These are phyloP conservation scores for Lachancea kluyveri DNA, from an alignment of 805 yeast genomes.

Conservation along the genomic window DNA sequence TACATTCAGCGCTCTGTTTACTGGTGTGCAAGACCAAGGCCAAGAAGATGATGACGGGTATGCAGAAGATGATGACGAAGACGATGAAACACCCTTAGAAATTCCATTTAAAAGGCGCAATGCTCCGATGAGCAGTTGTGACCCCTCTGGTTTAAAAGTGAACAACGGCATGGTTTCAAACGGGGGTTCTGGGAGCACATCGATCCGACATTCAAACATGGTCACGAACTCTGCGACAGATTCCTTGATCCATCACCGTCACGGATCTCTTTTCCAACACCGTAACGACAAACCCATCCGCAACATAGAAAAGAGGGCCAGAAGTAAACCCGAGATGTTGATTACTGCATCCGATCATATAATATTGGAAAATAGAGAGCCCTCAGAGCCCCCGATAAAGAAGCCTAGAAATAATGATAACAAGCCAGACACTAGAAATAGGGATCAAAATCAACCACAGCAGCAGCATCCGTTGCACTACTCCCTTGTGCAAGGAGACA, in stretches of 20 bases:
- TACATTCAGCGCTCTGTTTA: constrained; percentile 3
- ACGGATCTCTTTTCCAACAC: constrained; percentile 6
- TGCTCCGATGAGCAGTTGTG: neutral
- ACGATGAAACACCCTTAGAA: constrained; percentile 21
- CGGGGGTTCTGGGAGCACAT: too few relatives aligned
- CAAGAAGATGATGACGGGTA: constrained; percentile 24
- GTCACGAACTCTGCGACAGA: neutral
- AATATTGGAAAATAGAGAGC: constrained; percentile 1
- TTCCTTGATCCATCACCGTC: neutral
- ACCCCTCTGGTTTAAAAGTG: neutral
- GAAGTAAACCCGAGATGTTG: neutral
- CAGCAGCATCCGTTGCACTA: constrained; percentile 2
- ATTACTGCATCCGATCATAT: constrained; percentile 1
- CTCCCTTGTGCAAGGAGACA: constrained; percentile 4
- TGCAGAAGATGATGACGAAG: constrained; percentile 29
- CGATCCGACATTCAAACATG: constrained; percentile 2
- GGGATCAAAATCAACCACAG: too few relatives aligned
- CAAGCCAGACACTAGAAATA: neutral
- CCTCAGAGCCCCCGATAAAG: neutral
- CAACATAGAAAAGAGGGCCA: constrained; percentile 1
- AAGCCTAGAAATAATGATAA: neutral
- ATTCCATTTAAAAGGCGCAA: constrained; percentile 20
- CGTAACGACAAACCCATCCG: constrained; percentile 3
- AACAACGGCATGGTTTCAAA: neutral
- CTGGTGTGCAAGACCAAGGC: neutral